Conservation (phyloP, 2,329 filamentous ascomycete species). For the Fusarium sp. region DNA sequence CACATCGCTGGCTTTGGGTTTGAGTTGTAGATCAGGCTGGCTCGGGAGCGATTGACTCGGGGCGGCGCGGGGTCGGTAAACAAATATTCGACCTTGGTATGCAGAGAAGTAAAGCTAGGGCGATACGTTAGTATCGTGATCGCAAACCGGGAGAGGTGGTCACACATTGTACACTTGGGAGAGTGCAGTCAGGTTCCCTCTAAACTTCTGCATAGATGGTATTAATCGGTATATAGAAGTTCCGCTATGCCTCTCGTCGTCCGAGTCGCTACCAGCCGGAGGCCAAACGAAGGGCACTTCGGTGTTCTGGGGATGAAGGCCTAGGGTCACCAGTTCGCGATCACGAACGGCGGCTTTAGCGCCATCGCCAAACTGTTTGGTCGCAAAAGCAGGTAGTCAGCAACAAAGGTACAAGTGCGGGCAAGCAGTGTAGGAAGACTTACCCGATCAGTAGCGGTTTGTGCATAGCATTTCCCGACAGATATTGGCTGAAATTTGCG, state of each 20-base stretch:
- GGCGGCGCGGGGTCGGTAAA: constrained; percentile 64
- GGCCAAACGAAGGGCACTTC: constrained; percentile 50
- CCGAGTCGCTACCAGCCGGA: constrained; percentile 26
- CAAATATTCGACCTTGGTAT: constrained; percentile 67
- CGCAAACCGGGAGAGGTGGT: neutral
- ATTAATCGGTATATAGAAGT: constrained; percentile 48
- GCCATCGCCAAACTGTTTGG: constrained; percentile 52
- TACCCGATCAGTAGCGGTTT: constrained; percentile 54
- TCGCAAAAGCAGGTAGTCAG: constrained; percentile 24
- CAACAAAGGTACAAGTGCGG: neutral
- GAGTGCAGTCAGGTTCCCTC: constrained; percentile 68
- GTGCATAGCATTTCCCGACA: constrained; percentile 53
- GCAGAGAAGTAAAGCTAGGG: constrained; percentile 70
- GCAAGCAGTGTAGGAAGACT: neutral
- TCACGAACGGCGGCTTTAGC: constrained; percentile 51
- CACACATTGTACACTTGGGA: constrained; percentile 68
- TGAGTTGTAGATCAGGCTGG: constrained; percentile 63
- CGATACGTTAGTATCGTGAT: constrained; percentile 18
- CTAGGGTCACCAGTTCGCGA: constrained; percentile 49
- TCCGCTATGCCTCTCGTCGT: constrained; percentile 36
- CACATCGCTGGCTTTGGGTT: constrained; percentile 56
- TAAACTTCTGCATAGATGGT: constrained; percentile 54
- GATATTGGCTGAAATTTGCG: constrained; percentile 45
- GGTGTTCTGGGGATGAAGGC: constrained; percentile 38
- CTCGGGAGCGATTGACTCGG: constrained; percentile 61